Conservation (phyloP, 2,329 filamentous ascomycete species). For the Magnaporthiopsis rhizophila region DNA sequence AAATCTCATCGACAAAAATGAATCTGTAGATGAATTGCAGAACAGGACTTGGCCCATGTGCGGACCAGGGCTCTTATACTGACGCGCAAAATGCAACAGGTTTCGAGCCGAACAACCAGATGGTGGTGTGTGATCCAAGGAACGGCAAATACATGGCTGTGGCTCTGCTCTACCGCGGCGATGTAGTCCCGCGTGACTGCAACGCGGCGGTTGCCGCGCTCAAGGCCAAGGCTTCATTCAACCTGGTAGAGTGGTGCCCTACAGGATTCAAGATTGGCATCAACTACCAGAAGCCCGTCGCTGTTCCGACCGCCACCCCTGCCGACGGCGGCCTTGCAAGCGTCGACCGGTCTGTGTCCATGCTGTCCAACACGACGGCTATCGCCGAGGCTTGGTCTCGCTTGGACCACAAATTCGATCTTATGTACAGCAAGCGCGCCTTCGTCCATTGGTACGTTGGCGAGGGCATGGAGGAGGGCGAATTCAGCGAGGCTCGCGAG, state of each 20-base stretch:
- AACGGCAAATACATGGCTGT: constrained; percentile 99
- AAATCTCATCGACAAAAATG: background rate
- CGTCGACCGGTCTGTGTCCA: constrained; percentile 98
- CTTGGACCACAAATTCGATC: constrained; percentile 95
- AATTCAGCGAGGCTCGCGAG: constrained; percentile 98
- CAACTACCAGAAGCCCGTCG: constrained; percentile 96
- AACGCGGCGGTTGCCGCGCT: constrained; percentile 88
- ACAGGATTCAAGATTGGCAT: constrained; percentile 99
- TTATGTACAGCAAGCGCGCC: constrained; percentile 99
- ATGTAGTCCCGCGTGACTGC: constrained; percentile 94
- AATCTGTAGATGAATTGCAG: background rate
- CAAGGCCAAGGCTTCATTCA: constrained; percentile 98
- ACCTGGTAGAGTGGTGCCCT: constrained; percentile 99
- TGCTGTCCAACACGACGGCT: constrained; percentile 97
- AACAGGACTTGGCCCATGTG: background rate
- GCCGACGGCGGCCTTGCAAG: constrained; percentile 83
- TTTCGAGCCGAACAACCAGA: constrained; percentile 99
- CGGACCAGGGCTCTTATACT: background rate
- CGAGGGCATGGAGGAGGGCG: constrained; percentile 99
- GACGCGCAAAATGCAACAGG: background rate
- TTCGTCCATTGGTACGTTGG: constrained; percentile 99
- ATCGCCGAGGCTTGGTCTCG: constrained; percentile 98
- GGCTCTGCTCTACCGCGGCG: constrained; percentile 94
- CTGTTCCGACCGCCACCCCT: constrained; percentile 58
- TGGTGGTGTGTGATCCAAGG: constrained; percentile 98